phyloP scores from a whole-genome alignment of 2,329 filamentous ascomycete species.

The Aureobasidium melanogenum region DNA sequence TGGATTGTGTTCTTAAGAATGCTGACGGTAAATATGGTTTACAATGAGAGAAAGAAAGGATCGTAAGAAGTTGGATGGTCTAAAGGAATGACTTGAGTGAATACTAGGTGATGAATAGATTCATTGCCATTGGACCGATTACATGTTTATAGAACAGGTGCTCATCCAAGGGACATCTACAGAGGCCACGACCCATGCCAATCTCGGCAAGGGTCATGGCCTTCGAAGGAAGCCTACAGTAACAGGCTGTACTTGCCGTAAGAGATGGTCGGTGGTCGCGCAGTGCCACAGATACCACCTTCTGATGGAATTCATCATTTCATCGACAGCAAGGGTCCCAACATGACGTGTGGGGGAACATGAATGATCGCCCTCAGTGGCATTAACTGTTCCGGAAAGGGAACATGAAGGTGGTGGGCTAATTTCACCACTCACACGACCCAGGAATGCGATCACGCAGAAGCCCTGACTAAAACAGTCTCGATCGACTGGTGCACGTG shows the following conservation, averaged over 20 bases:
- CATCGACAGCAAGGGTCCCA: slow-evolving; percentile 11
- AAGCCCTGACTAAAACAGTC: not conserved
- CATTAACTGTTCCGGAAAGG: not conserved
- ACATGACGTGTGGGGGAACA: slow-evolving; percentile 4
- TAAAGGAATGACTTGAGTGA: slow-evolving; percentile 34
- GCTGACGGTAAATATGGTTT: slow-evolving; percentile 23
- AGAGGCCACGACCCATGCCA: slow-evolving; percentile 4
- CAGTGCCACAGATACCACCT: slow-evolving; percentile 1
- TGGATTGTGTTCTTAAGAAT: slow-evolving; percentile 30
- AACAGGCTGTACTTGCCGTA: slow-evolving; percentile 11
- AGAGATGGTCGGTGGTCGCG: slow-evolving; percentile 3
- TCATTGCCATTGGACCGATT: slow-evolving; percentile 7
- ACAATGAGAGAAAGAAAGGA: slow-evolving; percentile 25
- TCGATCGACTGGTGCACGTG: slow-evolving; percentile 1
- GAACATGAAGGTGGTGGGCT: slow-evolving; percentile 12
- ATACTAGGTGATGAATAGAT: not conserved
- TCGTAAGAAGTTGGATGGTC: slow-evolving; percentile 31
- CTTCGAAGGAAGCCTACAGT: slow-evolving; percentile 1
- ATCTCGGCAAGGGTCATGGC: slow-evolving; percentile 11
- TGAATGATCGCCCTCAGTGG: not conserved
- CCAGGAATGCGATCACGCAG: slow-evolving; percentile 11
- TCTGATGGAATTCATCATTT: slow-evolving; percentile 9
- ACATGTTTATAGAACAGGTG: slow-evolving; percentile 11
- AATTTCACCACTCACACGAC: slow-evolving; percentile 5
- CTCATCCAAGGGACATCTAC: slow-evolving; percentile 9